Percentiles rank a stretch among this genome's conserved stretches.
Conservation (phyloP, 2,329 filamentous ascomycete genomes). For the Plectosphaerella sp. region DNA sequence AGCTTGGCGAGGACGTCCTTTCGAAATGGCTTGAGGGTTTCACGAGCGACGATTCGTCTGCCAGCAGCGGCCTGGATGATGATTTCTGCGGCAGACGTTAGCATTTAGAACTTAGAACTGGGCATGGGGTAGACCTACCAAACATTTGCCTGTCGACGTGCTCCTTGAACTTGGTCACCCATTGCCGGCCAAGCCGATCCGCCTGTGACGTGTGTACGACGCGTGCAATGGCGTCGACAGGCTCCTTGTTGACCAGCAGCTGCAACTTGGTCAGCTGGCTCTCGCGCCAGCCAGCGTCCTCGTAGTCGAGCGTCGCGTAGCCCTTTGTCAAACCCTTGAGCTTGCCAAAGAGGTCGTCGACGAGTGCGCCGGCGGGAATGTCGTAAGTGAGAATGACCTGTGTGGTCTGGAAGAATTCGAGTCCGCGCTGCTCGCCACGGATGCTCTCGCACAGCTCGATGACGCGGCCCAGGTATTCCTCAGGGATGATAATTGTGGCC, state of each 20-base stretch:
- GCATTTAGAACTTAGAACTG: neutral
- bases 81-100: constrained; percentile 53
- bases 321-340: constrained; percentile 91
- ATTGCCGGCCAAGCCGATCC: constrained; percentile 74
- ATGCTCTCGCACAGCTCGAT: constrained; percentile 93
- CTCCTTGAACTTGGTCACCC: constrained; percentile 95
- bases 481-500: constrained; percentile 84
- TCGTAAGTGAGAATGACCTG: constrained; percentile 96
- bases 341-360: constrained; percentile 97
- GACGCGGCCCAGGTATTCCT: constrained; percentile 89
- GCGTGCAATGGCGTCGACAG: constrained; percentile 91
- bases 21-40: constrained; percentile 93
- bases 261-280: constrained; percentile 85
- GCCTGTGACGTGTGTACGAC: constrained; percentile 81
- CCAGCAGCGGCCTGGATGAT: constrained; percentile 90
- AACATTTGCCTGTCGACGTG: constrained; percentile 97
- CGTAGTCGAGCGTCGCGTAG: constrained; percentile 94
- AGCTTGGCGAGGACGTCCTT: constrained; percentile 94
- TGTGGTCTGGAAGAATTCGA: constrained; percentile 86
- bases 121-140: constrained; percentile 25
- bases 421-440: constrained; percentile 78
- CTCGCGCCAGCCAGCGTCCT: constrained; percentile 83
- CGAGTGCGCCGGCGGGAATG: constrained; percentile 80
- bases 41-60: constrained; percentile 77
- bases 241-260: constrained; percentile 85